Evolutionary conservation across 495 filamentous ascomycete genomes (phyloP).

Genomic region (Penicillium atrosanguineum): DNA sequence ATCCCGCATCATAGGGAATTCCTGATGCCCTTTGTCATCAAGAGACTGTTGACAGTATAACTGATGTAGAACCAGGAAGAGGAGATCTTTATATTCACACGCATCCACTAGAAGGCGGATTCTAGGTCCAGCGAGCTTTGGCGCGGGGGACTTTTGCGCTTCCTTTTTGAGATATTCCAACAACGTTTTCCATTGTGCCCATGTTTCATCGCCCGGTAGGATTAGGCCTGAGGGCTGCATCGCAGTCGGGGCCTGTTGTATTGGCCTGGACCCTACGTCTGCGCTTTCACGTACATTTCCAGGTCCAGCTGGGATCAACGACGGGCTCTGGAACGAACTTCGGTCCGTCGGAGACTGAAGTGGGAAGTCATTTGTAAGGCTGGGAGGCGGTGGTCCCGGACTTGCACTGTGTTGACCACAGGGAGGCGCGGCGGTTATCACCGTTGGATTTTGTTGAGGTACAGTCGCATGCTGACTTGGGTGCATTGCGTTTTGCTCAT

Average conservation of each 20-base stretch:
- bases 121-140: slow-evolving; percentile 34
- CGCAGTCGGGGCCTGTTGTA: background rate
- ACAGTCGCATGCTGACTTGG: background rate
- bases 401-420: background rate
- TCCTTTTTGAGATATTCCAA: slow-evolving; percentile 15
- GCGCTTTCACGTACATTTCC: background rate
- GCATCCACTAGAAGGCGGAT: slow-evolving; percentile 56
- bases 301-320: background rate
- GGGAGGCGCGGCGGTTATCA: background rate
- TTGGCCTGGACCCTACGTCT: background rate
- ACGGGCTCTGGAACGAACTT: background rate
- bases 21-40: slow-evolving; percentile 7
- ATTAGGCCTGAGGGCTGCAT: background rate
- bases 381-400: background rate
- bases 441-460: background rate
- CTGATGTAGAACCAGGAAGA: slow-evolving; percentile 69
- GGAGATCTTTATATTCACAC: slow-evolving; percentile 50
- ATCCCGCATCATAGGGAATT: slow-evolving; percentile 12
- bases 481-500: background rate
- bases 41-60: slow-evolving; percentile 54
- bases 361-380: background rate
- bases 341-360: background rate
- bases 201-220: background rate
- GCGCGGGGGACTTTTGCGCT: background rate
- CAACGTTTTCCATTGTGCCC: slow-evolving; percentile 9